Percentiles rank a stretch among this genome's conserved stretches.
These are phyloP conservation scores for Prunus padus DNA, from an alignment of 306 rosid genomes.

Conservation along the genomic window DNA sequence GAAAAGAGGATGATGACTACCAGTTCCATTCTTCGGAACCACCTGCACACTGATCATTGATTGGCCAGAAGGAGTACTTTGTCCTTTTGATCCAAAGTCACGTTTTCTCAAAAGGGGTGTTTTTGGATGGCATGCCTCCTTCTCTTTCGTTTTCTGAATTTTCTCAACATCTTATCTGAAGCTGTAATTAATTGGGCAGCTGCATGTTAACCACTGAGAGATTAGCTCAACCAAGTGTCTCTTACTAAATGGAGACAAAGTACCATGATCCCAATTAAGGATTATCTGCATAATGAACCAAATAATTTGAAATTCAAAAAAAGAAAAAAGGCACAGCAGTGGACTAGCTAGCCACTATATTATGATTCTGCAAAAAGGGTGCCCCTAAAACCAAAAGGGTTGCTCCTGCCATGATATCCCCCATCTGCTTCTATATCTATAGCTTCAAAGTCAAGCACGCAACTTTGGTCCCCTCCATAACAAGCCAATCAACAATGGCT, in stretches of 20 bases:
- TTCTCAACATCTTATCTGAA: neutral
- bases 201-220: neutral
- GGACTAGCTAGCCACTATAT: neutral
- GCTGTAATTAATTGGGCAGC: neutral
- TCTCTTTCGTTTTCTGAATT: neutral
- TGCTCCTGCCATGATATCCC: constrained; percentile 19
- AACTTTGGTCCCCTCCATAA: constrained; percentile 46
- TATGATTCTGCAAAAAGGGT: neutral
- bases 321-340: neutral
- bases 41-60: constrained; percentile 7
- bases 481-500: constrained; percentile 30
- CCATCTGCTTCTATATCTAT: neutral
- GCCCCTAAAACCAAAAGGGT: neutral
- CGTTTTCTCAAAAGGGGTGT: neutral
- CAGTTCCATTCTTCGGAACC: constrained; percentile 6
- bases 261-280: constrained; percentile 18
- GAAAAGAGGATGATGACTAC: neutral
- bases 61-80: neutral
- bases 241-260: neutral
- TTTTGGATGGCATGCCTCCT: neutral
- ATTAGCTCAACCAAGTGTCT: neutral
- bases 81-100: neutral
- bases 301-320: neutral
- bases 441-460: constrained; percentile 32
- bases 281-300: neutral